phyloP scores from a whole-genome alignment of 2,329 filamentous ascomycete genomes.

The Cladosporium sp. region DNA sequence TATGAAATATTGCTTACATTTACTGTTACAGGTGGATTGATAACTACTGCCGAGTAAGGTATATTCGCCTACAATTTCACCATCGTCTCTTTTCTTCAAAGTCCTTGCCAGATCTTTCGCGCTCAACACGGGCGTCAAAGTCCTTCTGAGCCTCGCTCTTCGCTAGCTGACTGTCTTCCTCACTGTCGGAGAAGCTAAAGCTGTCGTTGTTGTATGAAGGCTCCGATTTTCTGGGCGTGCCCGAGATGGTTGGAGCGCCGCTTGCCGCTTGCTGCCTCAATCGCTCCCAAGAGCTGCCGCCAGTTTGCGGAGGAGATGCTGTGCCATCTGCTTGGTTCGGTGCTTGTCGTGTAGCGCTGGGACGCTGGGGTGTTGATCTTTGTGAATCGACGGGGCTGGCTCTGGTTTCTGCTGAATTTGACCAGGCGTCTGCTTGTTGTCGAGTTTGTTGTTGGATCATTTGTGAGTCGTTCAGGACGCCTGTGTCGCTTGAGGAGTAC shows the following conservation, averaged over 20 bases:
- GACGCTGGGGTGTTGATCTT: slow-evolving; percentile 4
- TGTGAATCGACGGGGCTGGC: neutral
- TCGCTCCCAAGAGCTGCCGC: slow-evolving; percentile 43
- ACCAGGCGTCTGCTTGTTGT: slow-evolving; percentile 13
- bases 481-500: slow-evolving; percentile 20
- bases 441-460: slow-evolving; percentile 19
- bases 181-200: slow-evolving; percentile 41
- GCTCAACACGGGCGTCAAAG: slow-evolving; percentile 47
- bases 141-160: slow-evolving; percentile 46
- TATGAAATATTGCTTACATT: no score
- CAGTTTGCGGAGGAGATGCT: neutral
- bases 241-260: slow-evolving; percentile 5
- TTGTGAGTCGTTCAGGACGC: slow-evolving; percentile 30
- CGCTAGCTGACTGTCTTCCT: slow-evolving; percentile 41
- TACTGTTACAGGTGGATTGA: neutral
- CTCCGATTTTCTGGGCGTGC: slow-evolving; percentile 13
- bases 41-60: neutral
- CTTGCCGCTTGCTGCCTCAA: slow-evolving; percentile 33
- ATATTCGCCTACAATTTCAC: neutral
- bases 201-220: slow-evolving; percentile 35
- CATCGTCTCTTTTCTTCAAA: slow-evolving; percentile 28
- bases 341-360: neutral
- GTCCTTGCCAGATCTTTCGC: slow-evolving; percentile 45
- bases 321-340: slow-evolving; percentile 4
- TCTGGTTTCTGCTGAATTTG: neutral